Evolutionary conservation across 2,329 filamentous ascomycete genomes (phyloP), one percentile per base, ranked within the genome.

Genomic region (Talaromyces verruculosus): DNA sequence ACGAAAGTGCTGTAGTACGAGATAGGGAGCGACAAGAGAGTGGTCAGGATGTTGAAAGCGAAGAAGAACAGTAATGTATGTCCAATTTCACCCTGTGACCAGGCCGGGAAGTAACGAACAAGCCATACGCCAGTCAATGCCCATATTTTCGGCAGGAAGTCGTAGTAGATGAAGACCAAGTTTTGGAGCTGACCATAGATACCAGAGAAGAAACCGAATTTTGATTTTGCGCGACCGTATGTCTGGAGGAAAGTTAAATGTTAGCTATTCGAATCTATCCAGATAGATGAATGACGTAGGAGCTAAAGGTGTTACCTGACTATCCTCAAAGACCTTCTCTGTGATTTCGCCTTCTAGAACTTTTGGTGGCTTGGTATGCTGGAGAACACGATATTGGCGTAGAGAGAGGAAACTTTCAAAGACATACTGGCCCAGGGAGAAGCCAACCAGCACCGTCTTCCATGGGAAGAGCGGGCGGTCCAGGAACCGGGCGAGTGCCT

Each of bases 401-500:
- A 92, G 83, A 30, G 92, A 92, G 63, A 99, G 88, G 81, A 94
- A 91, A 53, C 92, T 89, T 79, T 99, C 95, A 75, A 99, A 89
- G 64, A 92, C 81, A 78, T 92, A 98, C 77, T 99, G 92, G 68
- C 91, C 92, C 73, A 98, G 78, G 35, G 93, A 96, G 83, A 99
- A 99, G 74, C 93, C 91, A 72, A 98, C 87, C 74, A 99, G 93
- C 73, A 99, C 88, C 78, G 88, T 91, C 87, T 97, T 99, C 95
- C 95, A 99, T 64, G 95, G 94, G 83, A 98, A 97, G 75, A 91
- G 84, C 66, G 94, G 93, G 75, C 91, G 88, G 83, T 99, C 95
- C 74, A 98, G 89, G 79, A 91, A 89, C 79, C 87, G 88, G 76
- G 92, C 92, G 72, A 98, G 88, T 83, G 86, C 83, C 84, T 87